A percentile compares a stretch with the other conserved stretches of the same genome.
Conservation (phyloP, 306 rosid species). For the Fagus sylvatica region DNA sequence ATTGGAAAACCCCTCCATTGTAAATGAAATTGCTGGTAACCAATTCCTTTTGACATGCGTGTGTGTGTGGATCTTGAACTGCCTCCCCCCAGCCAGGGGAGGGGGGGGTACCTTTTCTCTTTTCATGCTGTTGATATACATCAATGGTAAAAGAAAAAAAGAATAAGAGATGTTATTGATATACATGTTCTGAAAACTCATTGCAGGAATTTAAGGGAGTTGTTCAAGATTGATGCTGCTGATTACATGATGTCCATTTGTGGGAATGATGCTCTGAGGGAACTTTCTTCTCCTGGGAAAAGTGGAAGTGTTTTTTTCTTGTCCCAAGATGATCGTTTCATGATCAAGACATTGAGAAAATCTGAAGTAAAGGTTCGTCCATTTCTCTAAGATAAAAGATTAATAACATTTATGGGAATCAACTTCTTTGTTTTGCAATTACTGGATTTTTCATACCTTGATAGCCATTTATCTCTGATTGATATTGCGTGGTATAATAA, state of each 20-base stretch:
- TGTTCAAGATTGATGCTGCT: conserved; percentile 99
- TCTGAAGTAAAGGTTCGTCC: conserved; percentile 94
- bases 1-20: too few relatives aligned
- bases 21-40: too few relatives aligned
- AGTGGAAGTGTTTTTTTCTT: conserved; percentile 97
- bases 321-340: conserved; percentile 97
- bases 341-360: conserved; percentile 95
- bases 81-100: not conserved
- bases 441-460: not conserved
- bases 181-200: conserved; percentile 17
- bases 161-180: not conserved
- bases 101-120: not conserved
- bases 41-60: not conserved
- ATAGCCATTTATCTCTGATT: not conserved
- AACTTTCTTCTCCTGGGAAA: conserved; percentile 97
- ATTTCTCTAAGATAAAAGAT: conserved; percentile 20
- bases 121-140: not conserved
- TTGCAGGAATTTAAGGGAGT: conserved; percentile 88
- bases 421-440: not conserved
- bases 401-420: not conserved
- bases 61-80: conserved; percentile 14
- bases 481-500: too few relatives aligned
- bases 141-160: not conserved
- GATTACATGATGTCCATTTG: conserved; percentile 99
- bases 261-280: conserved; percentile 97